phyloP scores from a whole-genome alignment of 148 eudicot species.

The Fallopia convolvulus region DNA sequence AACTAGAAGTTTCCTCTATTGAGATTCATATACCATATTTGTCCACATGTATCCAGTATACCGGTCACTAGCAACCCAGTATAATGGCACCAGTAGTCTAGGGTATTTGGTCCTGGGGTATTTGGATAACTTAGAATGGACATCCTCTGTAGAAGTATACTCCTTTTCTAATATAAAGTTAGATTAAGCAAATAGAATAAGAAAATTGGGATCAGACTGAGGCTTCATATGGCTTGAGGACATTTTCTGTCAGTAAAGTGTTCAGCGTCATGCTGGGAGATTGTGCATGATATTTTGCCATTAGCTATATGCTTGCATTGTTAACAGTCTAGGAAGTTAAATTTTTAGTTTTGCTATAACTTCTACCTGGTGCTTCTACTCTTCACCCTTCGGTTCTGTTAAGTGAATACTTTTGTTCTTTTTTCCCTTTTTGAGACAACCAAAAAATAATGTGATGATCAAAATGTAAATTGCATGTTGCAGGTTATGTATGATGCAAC shows the following conservation, averaged over 20 bases:
- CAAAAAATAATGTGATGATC: neutral
- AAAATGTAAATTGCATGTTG: slow-evolving; percentile 8
- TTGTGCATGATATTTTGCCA: neutral
- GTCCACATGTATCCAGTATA: neutral
- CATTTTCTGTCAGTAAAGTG: too few species aligned
- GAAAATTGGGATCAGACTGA: too few species aligned
- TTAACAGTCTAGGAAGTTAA: neutral
- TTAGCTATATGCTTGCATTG: neutral
- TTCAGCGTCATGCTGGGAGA: neutral
- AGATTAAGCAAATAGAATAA: neutral
- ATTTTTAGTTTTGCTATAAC: too few species aligned
- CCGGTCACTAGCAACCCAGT: neutral
- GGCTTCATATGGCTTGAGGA: too few species aligned
- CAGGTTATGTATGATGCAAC: slow-evolving; percentile 91
- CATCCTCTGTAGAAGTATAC: neutral
- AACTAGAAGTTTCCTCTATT: neutral
- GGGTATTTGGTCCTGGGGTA: neutral
- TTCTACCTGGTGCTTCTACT: too few species aligned
- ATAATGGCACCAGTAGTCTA: neutral
- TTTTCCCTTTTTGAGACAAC: neutral
- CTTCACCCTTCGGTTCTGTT: neutral
- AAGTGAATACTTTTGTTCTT: neutral
- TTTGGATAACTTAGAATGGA: neutral
- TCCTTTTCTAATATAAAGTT: neutral
- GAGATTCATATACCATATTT: neutral